phyloP scores from a whole-genome alignment of 768 basidiomycete genomes.

The Russula compacta region DNA sequence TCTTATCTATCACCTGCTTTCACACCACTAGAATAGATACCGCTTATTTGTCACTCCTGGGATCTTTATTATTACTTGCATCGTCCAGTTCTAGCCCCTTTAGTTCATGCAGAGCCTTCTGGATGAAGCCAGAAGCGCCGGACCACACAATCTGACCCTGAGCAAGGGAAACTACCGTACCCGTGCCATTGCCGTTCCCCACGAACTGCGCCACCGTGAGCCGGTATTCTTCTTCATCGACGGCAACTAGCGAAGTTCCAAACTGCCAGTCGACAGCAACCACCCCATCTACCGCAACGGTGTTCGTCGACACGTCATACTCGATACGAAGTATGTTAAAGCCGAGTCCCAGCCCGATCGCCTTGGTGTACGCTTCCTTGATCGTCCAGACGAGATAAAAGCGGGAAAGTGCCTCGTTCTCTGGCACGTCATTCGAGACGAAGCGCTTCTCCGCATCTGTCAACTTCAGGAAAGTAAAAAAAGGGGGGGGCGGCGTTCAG shows the following conservation, averaged over 20 bases:
- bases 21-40: background rate
- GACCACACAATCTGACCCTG: constrained; percentile 10
- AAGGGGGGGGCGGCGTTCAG: background rate
- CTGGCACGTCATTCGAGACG: constrained; percentile 30
- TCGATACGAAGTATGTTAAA: constrained; percentile 75
- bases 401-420: constrained; percentile 43
- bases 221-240: constrained; percentile 47
- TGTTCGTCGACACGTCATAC: constrained; percentile 46
- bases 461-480: constrained; percentile 27
- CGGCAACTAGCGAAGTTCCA: constrained; percentile 45
- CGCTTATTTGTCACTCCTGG: constrained; percentile 7
- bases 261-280: constrained; percentile 59
- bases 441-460: constrained; percentile 30
- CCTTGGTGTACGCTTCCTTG: constrained; percentile 90
- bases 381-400: constrained; percentile 86
- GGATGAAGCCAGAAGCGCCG: constrained; percentile 14
- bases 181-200: constrained; percentile 31
- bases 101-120: constrained; percentile 14
- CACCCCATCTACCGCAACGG: constrained; percentile 51
- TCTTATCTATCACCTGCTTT: background rate
- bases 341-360: constrained; percentile 72
- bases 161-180: constrained; percentile 5
- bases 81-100: constrained; percentile 10
- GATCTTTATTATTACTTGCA: background rate
- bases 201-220: constrained; percentile 57